Evolutionary conservation across 2,329 filamentous ascomycete species (phyloP).

Genomic region (Penicillium expansum): DNA sequence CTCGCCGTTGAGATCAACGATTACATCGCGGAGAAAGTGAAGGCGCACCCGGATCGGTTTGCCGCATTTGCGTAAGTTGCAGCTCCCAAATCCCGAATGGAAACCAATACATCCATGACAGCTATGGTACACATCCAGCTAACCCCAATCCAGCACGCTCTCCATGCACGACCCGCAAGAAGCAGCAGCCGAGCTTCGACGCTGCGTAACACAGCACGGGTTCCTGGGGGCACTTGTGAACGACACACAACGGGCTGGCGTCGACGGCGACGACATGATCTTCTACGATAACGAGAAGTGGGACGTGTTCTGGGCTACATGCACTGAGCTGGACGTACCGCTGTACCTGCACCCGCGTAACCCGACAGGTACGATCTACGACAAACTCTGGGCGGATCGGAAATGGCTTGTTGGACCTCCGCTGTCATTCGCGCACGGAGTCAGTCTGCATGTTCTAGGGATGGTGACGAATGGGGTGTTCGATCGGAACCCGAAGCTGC

Average conservation of each 20-base stretch:
- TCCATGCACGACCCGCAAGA: conserved; percentile 44
- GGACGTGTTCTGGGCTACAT: conserved; percentile 58
- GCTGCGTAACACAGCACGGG: conserved; percentile 56
- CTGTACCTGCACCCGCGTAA: conserved; percentile 63
- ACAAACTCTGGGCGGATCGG: conserved; percentile 58
- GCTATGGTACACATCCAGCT: background rate
- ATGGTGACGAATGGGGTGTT: conserved; percentile 53
- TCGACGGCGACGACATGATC: conserved; percentile 59
- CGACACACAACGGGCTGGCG: conserved; percentile 59
- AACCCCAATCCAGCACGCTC: conserved; percentile 27
- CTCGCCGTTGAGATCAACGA: conserved; percentile 49
- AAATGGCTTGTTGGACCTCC: conserved; percentile 61
- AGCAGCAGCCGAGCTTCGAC: conserved; percentile 41
- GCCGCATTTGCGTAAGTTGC: conserved; percentile 43
- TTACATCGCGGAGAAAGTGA: conserved; percentile 46
- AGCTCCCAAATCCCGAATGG: background rate
- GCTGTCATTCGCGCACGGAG: conserved; percentile 58
- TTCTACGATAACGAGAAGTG: conserved; percentile 64
- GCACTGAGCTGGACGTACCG: conserved; percentile 60
- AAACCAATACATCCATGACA: background rate
- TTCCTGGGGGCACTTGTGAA: conserved; percentile 64
- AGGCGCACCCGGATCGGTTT: conserved; percentile 42
- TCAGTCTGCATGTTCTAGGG: conserved; percentile 57
- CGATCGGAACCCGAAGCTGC: conserved; percentile 47
- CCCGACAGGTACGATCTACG: conserved; percentile 56